Conservation (phyloP, 2,329 filamentous ascomycete species). For the Aspergillus amoenus region DNA sequence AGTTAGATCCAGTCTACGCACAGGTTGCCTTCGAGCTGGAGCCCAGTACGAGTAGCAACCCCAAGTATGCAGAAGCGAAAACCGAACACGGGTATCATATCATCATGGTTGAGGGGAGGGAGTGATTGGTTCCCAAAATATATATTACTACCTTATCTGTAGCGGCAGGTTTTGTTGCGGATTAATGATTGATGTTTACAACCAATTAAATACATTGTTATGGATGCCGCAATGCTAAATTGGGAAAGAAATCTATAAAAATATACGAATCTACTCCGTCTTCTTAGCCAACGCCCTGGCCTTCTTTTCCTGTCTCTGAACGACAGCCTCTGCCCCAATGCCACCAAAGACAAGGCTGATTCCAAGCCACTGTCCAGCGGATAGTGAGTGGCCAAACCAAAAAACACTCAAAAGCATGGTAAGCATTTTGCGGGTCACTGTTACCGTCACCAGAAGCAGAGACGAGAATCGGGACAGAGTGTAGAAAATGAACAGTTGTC, state of each 20-base stretch:
- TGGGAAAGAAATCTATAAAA: neutral
- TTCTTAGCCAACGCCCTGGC: constrained; percentile 42
- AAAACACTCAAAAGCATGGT: constrained; percentile 97
- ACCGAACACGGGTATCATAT: constrained; percentile 67
- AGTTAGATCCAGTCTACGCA: constrained; percentile 59
- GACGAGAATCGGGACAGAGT: constrained; percentile 90
- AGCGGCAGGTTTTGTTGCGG: neutral
- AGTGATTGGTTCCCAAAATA: constrained; percentile 35
- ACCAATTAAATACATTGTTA: neutral
- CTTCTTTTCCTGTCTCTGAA: constrained; percentile 79
- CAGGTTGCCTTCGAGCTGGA: constrained; percentile 63
- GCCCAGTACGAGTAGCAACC: constrained; percentile 59
- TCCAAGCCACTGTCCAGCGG: constrained; percentile 88
- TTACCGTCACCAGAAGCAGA: constrained; percentile 90
- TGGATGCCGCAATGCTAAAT: neutral
- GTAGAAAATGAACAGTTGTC: constrained; percentile 97
- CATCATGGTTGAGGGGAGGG: constrained; percentile 66
- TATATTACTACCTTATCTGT: neutral
- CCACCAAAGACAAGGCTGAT: constrained; percentile 92
- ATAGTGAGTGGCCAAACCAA: constrained; percentile 87
- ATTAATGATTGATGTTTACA: neutral
- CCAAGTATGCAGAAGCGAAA: constrained; percentile 62
- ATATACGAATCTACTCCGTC: constrained; percentile 21
- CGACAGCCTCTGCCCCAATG: constrained; percentile 83
- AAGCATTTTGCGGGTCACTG: constrained; percentile 97